phyloP scores from a whole-genome alignment of 116 monocot genomes.

The Cymodocea nodosa region DNA sequence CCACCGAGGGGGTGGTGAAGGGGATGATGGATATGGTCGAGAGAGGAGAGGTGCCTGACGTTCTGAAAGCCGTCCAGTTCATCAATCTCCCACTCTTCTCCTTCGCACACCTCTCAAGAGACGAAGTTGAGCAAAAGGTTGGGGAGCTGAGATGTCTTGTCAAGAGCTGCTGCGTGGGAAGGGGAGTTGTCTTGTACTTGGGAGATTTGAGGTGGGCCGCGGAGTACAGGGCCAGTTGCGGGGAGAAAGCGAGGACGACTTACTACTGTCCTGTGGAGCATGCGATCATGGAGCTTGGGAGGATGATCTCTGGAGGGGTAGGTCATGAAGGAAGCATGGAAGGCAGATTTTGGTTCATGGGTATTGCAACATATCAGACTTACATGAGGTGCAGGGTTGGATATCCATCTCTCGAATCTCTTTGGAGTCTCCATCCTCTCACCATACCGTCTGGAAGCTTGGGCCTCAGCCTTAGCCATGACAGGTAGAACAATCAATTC shows the following conservation, averaged over 20 bases:
- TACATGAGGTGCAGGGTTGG: slow-evolving; percentile 75
- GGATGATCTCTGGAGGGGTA: slow-evolving; percentile 26
- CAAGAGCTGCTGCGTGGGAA: slow-evolving; percentile 37
- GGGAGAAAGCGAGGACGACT: slow-evolving; percentile 19
- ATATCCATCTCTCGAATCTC: slow-evolving; percentile 49
- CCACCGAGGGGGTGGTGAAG: slow-evolving; percentile 45
- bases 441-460: slow-evolving; percentile 55
- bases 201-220: slow-evolving; percentile 80
- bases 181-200: slow-evolving; percentile 57
- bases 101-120: slow-evolving; percentile 25
- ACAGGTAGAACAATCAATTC: slow-evolving; percentile 10
- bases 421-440: slow-evolving; percentile 68
- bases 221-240: slow-evolving; percentile 38
- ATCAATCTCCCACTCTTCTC: slow-evolving; percentile 43
- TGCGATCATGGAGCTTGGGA: slow-evolving; percentile 68
- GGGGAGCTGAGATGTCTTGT: slow-evolving; percentile 48
- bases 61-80: slow-evolving; percentile 48
- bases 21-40: slow-evolving; percentile 50
- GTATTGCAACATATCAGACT: slow-evolving; percentile 55
- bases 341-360: slow-evolving; percentile 75
- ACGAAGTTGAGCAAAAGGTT: slow-evolving; percentile 70
- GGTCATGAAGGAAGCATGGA: slow-evolving; percentile 1
- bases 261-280: slow-evolving; percentile 83
- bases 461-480: slow-evolving; percentile 43
- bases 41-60: slow-evolving; percentile 40